Evolutionary conservation across 139 green algal species (phyloP).

Genomic region (Micractinium conductrix): DNA sequence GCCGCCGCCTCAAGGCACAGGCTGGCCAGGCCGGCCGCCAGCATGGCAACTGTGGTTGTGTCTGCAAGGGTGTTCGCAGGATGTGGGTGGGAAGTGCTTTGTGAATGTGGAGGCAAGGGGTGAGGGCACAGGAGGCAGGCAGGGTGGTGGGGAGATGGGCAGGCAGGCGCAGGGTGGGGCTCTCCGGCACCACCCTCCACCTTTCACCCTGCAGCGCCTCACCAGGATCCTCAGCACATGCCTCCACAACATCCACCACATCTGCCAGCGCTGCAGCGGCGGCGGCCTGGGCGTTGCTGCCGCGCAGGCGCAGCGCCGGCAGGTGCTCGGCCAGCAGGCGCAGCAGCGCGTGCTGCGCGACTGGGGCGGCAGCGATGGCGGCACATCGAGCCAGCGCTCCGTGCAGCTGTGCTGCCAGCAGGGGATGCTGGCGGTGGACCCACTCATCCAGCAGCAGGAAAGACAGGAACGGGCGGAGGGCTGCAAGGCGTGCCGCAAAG

Average conservation of each 20-base stretch:
- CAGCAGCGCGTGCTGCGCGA: conserved; percentile 26
- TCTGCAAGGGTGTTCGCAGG: no score
- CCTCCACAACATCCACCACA: conserved; percentile 31
- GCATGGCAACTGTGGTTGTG: neutral
- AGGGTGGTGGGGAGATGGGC: neutral
- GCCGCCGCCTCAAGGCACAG: neutral
- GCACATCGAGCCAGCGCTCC: conserved; percentile 5
- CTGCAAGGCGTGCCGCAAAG: neutral
- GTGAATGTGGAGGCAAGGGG: no score
- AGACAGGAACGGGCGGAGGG: conserved; percentile 29
- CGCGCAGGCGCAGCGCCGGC: conserved; percentile 9
- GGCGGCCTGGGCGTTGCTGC: neutral
- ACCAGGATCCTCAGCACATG: conserved; percentile 28
- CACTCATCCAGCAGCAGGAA: conserved; percentile 18
- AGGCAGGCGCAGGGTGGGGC: neutral
- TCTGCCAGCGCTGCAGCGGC: neutral
- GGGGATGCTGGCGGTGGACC: neutral
- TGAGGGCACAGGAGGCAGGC: neutral
- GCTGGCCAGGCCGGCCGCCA: neutral
- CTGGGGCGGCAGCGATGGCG: neutral
- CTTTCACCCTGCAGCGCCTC: no score
- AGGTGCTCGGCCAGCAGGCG: conserved; percentile 11
- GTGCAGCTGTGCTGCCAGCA: conserved; percentile 15
- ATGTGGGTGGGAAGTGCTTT: no score
- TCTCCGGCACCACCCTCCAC: no score